Base-by-base conservation (phyloP, 1,139 yeast genomes). In the Blastobotrys indianensis region DNA sequence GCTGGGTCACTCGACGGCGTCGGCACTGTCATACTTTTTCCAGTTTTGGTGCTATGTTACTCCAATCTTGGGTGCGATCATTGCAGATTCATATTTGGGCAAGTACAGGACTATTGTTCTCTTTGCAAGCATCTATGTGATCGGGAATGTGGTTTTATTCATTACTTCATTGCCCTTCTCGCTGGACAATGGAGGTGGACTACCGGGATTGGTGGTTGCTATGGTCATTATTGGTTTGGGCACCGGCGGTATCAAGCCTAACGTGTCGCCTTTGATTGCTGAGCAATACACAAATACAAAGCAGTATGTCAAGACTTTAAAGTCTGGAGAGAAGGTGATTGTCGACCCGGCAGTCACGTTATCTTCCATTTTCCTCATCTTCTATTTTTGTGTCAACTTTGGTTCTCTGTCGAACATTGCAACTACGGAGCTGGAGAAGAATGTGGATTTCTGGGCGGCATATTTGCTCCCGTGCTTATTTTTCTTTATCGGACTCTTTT, bases 11-110 rank as follows among this genome's bases (percentile, higher is more conserved):
- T 73, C 72, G 51, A 79, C 81, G 57, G 88, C 94, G 32, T 80
- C 85, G 40, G 92, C 85, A 23, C 73, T 85, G 51, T 77, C 86
- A 12, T 79, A 82, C 61, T 79, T 84, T 58, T 79, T 84, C 73
- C 85, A 82, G 61, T 85, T 85, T 61, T 81, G 88, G 83, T 82
- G 90, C 62, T 85, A 85, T 62, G 72, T 84, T 41, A 82, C 90
- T 40, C 94, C 94, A 32, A 72, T 85, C 48, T 68, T 80, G 49
- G 90, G 90, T 61, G 94, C 90, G 47, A 78, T 80, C 66, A 55
- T 85, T 31, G 79, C 94, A 45, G 94, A 85, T 65, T 77, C 83
- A 55, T 79, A 70, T 63, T 75, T 77, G 70, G 94, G 94, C 50
- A 80, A 82, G 62, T 80, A 75, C 67, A 77, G 74, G 58, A 80